phyloP scores from a whole-genome alignment of 305 asterid species.

The Nicotiana rustica region DNA sequence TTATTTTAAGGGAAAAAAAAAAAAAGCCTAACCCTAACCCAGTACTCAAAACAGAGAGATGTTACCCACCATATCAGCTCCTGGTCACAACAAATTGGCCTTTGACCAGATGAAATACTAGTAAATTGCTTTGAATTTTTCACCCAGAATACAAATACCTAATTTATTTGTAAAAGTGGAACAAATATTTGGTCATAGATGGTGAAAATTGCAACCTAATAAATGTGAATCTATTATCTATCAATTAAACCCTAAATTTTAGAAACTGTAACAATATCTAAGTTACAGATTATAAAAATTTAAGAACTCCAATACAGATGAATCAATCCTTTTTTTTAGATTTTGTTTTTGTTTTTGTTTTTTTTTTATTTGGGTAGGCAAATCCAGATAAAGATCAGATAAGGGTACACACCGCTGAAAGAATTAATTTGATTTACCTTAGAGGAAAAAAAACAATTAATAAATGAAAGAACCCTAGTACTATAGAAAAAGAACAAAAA shows the following conservation, averaged over 20 bases:
- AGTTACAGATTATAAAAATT: neutral
- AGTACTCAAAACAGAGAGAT: slow-evolving; percentile 3
- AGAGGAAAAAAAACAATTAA: neutral
- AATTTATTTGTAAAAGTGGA: neutral
- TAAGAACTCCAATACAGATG: slow-evolving; percentile 21
- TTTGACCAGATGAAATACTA: neutral
- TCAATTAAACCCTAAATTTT: neutral
- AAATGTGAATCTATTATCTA: neutral
- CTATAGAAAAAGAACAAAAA: neutral
- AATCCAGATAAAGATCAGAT: slow-evolving; percentile 29
- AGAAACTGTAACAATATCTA: neutral
- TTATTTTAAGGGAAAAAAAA: no score
- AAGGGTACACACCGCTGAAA: slow-evolving; percentile 30
- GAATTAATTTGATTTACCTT: slow-evolving; percentile 8
- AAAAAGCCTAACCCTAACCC: neutral
- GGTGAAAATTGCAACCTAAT: neutral
- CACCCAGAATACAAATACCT: neutral
- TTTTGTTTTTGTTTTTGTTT: neutral
- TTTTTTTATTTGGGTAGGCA: neutral
- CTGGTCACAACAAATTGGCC: slow-evolving; percentile 21
- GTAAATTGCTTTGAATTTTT: slow-evolving; percentile 4
- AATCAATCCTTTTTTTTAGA: slow-evolving; percentile 3
- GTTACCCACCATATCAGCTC: slow-evolving; percentile 25
- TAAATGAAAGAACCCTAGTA: slow-evolving; percentile 6
- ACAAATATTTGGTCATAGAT: slow-evolving; percentile 16